Evolutionary conservation across 352 stramenopile genomes (phyloP), one percentile per base, ranked within the genome.

Genomic region (Nannochloropsis limnetica): DNA sequence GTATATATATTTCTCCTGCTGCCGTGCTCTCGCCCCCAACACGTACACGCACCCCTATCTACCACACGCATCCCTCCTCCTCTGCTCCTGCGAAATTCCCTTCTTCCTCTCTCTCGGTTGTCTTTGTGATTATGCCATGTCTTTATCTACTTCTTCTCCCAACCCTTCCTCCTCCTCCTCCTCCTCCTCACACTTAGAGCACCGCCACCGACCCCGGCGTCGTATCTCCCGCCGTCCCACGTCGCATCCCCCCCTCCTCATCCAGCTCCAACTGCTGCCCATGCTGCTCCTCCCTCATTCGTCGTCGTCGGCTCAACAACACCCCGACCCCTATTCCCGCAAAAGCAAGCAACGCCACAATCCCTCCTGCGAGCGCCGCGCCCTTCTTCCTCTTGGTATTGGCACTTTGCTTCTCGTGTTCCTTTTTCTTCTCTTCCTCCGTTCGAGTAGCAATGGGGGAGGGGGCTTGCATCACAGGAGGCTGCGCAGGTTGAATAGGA

Each of bases 111-210:
- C 22, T 15, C 17, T 81, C 6, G 9, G 27, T 81, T 27, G 32
- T 43, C 4, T 83, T 43, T 83, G 32, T 81, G 43, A 5, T 83
- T 83, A 29, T 20, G 67, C 25, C 80, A 44, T 81, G 23, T 80
- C 28, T 37, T 23, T 29, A 22, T 29, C 61, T 74, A 20, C 61
- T 25, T 20, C 61, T 15, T 74, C 61, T 15, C 3, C 61, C 25
- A 23, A 27, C 23, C 1, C 20, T 69, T 22, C 54, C 54, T 28
- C 20, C 20, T 69, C 20, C n/a, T 29, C 3, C 3, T 8, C 9
- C n/a, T 8, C 61, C 61, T 29, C 61, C 11, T 67, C n/a, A 20
- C 11, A 20, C 44, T 74, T 29, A 74, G n/a, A 74, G 61, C 61
- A 74, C 61, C 25, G n/a, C 61, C 3, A 29, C 61, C 11, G 61